Base-by-base conservation (phyloP, 495 filamentous ascomycete species). In the Trichoderma reesei region DNA sequence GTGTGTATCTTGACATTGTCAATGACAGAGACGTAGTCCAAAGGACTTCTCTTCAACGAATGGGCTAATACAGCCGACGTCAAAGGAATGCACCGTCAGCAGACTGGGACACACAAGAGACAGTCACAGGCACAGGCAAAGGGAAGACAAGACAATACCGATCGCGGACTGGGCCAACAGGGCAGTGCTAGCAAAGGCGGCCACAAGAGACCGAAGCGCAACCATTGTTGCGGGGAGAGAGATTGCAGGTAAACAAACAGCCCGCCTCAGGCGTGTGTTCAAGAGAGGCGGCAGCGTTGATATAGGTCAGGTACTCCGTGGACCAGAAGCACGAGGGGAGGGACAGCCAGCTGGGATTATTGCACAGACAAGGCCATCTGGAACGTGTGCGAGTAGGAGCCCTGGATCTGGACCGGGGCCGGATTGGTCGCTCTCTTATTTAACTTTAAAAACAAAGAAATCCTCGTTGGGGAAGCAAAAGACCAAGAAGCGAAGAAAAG, bases 1-100 rank as follows among this genome's bases (percentile, higher is more conserved):
- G 92, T 95, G 66, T 88, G 83, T 44, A 98, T 89, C 51, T 81
- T 76, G 6, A 90, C 80, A 72, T 91, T 85, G 39, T 93, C 88
- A 63, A 97, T 76, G 56, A 84, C 78, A 1, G 86, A 86, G 37
- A 95, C 75, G 71, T 88, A 87, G 65, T 79, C 85, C 60, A 98
- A 81, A 10, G 92, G 89, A 67, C 87, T 87, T 65, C 92, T 82
- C 60, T 85, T 83, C 65, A 84, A 79, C 2, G 93, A 96, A 70
- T 89, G 86, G 63, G 88, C 91, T 77, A 71, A n/a, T n/a, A n/a
- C 68, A 61, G 38, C 26, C 14, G 20, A 46, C n/a, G 11, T 26
- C 31, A 14, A 56, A 31, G 3, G 31, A 31, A 56, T 56, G 4
- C 0, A 16, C 13, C 13, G 26, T 61, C 41, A 42, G 60, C 16